Conservation (phyloP, 768 basidiomycete genomes). For the Serendipita sp. region DNA sequence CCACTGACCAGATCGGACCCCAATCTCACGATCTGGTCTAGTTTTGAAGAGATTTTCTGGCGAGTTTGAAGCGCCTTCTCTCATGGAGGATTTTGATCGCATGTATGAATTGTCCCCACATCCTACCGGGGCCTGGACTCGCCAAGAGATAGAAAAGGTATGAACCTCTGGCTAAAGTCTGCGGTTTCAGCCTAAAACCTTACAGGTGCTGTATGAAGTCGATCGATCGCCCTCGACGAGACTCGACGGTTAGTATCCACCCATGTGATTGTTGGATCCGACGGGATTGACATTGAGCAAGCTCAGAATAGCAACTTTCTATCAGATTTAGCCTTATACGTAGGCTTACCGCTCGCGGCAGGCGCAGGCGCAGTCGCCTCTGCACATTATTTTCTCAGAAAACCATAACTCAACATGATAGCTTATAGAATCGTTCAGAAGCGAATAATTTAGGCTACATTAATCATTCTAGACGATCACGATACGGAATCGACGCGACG, state of each 20-base stretch:
- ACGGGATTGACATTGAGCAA: not conserved
- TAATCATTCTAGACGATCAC: not conserved
- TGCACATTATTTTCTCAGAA: conserved; percentile 1
- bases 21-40: conserved; percentile 33
- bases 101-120: conserved; percentile 20
- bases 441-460: not conserved
- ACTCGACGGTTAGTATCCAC: not conserved
- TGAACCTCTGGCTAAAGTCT: not conserved
- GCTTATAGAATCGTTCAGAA: too few relatives aligned
- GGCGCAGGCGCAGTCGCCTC: not conserved
- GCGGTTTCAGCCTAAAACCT: too few relatives aligned
- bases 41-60: conserved; percentile 51
- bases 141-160: conserved; percentile 11
- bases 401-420: not conserved
- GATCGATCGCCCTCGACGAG: not conserved
- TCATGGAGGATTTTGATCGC: conserved; percentile 50
- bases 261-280: not conserved
- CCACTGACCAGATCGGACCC: not conserved
- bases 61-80: conserved; percentile 39
- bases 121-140: conserved; percentile 9
- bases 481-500: too few relatives aligned
- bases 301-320: not conserved
- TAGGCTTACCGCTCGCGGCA: not conserved
- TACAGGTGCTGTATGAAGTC: not conserved
- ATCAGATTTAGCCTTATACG: not conserved